Evolutionary conservation across 306 rosid genomes (phyloP), one percentile per base, ranked within the genome.

Genomic region (Lathyrus oleraceus): DNA sequence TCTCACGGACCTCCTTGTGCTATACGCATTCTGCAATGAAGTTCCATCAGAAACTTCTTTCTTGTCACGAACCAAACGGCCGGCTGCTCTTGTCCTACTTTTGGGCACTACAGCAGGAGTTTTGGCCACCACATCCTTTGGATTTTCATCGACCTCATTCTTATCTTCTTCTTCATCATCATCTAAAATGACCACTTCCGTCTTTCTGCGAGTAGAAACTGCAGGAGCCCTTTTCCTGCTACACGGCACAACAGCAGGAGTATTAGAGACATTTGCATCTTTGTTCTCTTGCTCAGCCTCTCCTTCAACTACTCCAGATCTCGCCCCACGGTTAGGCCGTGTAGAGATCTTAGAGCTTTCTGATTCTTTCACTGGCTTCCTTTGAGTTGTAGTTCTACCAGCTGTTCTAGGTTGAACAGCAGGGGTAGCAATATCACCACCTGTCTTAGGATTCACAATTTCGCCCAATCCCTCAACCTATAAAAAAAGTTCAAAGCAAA

Each of bases 401-500:
- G 86, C 86, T 8, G 88, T 77, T 0, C 80, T 73, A 15, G 16
- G 79, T 48, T 58, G 75, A 62, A 39, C 23, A 49, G 59, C 72
- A 1, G 87, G 80, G 16, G 86, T 76, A 74, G 72, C 83, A 1
- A 4, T 21, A 27, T 73, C 83, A 10, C 67, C 83, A 9, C 67
- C 65, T 72, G 71, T 80, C 1, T 17, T 63, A 30, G 81, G 75
- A 49, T 80, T 82, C 78, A 84, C 56, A 8, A 83, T 4, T 3
- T 88, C 97, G 4, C 87, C 96, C 19, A 94, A 73, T 51, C 98
- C 98, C 73, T 88, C 98, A 57, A 94, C 95, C 98, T 94, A 60
- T 17, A 57, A 36, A 35, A 71, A 78, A 61, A 71, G 8, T 25
- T 16, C 12, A 27, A 10, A 40, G 2, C 4, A 45, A 44, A 8